These are phyloP conservation scores for Chloranthus sessilifolius DNA, from an alignment of 164 flowering plant genomes.

Conservation along the genomic window DNA sequence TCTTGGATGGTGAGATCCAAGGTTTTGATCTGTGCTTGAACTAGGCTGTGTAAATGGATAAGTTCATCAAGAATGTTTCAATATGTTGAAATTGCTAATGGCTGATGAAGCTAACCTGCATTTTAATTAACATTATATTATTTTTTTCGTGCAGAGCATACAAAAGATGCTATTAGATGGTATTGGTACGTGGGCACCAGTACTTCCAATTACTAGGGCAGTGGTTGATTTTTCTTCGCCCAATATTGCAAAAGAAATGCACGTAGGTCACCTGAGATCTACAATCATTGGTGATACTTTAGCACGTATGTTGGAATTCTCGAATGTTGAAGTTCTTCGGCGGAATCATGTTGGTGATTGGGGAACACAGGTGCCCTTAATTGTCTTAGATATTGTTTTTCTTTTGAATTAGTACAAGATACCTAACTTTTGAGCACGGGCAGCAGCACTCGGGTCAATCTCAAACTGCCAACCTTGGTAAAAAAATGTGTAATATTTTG, in stretches of 20 bases:
- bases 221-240: constrained; percentile 98
- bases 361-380: constrained; percentile 85
- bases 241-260: constrained; percentile 98
- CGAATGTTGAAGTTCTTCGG: constrained; percentile 85
- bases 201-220: constrained; percentile 52
- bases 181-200: constrained; percentile 84
- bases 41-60: too few relatives aligned
- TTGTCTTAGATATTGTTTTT: not conserved
- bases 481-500: too few relatives aligned
- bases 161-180: constrained; percentile 79
- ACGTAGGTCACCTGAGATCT: constrained; percentile 94
- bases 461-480: too few relatives aligned
- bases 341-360: constrained; percentile 98
- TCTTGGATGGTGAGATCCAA: too few relatives aligned
- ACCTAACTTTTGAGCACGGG: too few relatives aligned
- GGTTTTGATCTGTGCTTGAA: too few relatives aligned
- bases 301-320: constrained; percentile 90
- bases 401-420: too few relatives aligned
- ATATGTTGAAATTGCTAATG: too few relatives aligned
- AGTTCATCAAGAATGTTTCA: too few relatives aligned
- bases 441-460: too few relatives aligned
- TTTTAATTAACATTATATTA: not conserved
- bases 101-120: too few relatives aligned
- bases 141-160: constrained; percentile 50
- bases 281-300: constrained; percentile 93